Conservation (phyloP, 2,329 filamentous ascomycete genomes). For the Aspergillus hortae region DNA sequence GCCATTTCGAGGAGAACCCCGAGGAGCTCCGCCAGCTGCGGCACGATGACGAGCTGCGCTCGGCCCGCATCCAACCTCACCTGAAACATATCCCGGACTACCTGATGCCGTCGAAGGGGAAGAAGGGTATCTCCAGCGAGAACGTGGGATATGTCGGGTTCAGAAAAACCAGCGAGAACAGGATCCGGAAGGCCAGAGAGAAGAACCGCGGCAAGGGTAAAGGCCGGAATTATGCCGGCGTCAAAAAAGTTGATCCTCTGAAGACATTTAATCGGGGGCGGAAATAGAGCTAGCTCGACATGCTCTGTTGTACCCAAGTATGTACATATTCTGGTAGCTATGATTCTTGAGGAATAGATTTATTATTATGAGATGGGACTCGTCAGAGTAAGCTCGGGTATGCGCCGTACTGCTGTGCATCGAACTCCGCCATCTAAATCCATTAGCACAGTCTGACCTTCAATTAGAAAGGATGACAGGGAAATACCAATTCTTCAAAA, state of each 20-base stretch:
- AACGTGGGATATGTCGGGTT: slow-evolving; percentile 75
- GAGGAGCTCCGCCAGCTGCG: slow-evolving; percentile 80
- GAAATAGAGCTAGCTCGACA: slow-evolving; percentile 19
- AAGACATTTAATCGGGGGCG: slow-evolving; percentile 73
- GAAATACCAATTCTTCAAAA: too few relatives aligned
- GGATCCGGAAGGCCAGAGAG: slow-evolving; percentile 48
- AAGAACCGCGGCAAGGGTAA: slow-evolving; percentile 42
- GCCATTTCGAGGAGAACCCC: slow-evolving; percentile 97
- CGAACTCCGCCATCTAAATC: too few relatives aligned
- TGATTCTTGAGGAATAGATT: too few relatives aligned
- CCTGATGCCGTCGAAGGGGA: slow-evolving; percentile 73
- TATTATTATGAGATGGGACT: too few relatives aligned
- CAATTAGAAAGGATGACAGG: too few relatives aligned
- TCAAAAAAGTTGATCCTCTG: slow-evolving; percentile 69
- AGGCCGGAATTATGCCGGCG: slow-evolving; percentile 50
- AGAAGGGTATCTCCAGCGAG: slow-evolving; percentile 61
- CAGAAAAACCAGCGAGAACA: slow-evolving; percentile 48
- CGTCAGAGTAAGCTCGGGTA: too few relatives aligned
- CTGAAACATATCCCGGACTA: slow-evolving; percentile 95
- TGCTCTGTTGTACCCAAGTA: neutral
- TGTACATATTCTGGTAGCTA: neutral
- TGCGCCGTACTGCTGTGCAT: too few relatives aligned
- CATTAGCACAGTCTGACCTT: too few relatives aligned
- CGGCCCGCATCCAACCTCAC: slow-evolving; percentile 81
- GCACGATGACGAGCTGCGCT: slow-evolving; percentile 83